These are phyloP conservation scores for Stachybotrys elegans DNA, from an alignment of 2,329 filamentous ascomycete genomes.

Conservation along the genomic window DNA sequence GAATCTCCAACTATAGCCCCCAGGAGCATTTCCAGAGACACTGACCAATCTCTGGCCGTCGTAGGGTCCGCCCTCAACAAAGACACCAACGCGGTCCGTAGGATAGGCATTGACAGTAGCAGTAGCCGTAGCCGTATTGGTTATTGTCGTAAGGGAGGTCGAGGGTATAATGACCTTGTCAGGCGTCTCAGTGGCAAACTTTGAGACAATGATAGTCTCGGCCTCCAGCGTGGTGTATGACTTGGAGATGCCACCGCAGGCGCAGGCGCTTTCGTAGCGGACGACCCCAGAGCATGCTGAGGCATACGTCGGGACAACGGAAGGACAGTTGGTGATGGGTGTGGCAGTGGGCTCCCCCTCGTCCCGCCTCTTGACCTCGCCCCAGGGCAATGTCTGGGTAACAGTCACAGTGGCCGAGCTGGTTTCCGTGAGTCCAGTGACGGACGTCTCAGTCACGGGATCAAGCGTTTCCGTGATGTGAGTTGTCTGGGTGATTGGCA, in stretches of 20 bases:
- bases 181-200: background rate
- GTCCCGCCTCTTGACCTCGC: too few species aligned
- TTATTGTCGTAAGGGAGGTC: background rate
- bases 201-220: background rate
- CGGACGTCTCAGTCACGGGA: background rate
- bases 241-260: background rate
- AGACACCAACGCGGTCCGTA: background rate
- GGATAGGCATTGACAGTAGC: background rate
- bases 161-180: background rate
- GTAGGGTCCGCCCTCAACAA: background rate
- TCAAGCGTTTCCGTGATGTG: background rate
- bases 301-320: background rate
- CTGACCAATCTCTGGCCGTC: background rate
- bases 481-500: background rate
- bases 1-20: too few species aligned
- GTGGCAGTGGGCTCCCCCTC: background rate
- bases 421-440: background rate
- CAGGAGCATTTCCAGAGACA: background rate
- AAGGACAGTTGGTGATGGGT: background rate
- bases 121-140: background rate
- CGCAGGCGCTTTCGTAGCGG: background rate
- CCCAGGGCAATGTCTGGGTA: too few species aligned
- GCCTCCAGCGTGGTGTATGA: background rate
- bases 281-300: background rate
- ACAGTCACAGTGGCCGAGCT: background rate